Base-by-base conservation (phyloP, 805 yeast genomes). In the Pichia membranifaciens region DNA sequence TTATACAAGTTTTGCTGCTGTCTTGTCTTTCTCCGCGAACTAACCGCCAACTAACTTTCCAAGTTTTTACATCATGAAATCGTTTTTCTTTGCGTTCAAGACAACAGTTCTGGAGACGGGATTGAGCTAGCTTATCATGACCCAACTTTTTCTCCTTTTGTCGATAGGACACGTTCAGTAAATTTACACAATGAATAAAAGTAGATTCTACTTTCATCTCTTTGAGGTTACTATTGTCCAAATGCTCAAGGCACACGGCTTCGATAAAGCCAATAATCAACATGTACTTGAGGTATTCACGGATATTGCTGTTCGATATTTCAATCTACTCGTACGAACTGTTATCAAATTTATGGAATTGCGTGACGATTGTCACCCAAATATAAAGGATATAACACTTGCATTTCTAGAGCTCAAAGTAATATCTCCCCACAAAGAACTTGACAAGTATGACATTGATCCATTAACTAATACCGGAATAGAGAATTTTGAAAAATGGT, bases 231-330 rank as follows among this genome's bases (percentile, higher is more conserved):
- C 67, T 4, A 52, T 65, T 29, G 72, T 76, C 1, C 82, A 83
- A 65, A 68, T 83, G 4, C 72, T 91, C 44, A 80, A 87, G 51
- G 80, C 93, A 0, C 77, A 81, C 28, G 99, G 99, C 0, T 87
- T 89, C 58, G 96, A 87, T 51, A 75, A 81, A 56, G 81, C 90
- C 53, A 73, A 81, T 44, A 86, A 91, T 7, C 42, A 47, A 9
- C 71, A 78, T 7, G 76, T 84, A 1, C 70, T 91, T 9, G 90
- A 88, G 58, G 74, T 81, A 2, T 55, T 89, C n/a, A 82, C 95
- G 0, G 96, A 89, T 58, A 58, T 91, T 1, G 80, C 84, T 59
- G 67, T 85, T 16, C 74, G 84, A 48, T 83, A 81, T 59, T 64
- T 91, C 38, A 68, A 69, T 42, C 65, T 81, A 16, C 58, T 91